Percentiles rank a stretch among this genome's conserved stretches.
phyloP scores from a whole-genome alignment of 345 rosid species.

The Citrus inodora region DNA sequence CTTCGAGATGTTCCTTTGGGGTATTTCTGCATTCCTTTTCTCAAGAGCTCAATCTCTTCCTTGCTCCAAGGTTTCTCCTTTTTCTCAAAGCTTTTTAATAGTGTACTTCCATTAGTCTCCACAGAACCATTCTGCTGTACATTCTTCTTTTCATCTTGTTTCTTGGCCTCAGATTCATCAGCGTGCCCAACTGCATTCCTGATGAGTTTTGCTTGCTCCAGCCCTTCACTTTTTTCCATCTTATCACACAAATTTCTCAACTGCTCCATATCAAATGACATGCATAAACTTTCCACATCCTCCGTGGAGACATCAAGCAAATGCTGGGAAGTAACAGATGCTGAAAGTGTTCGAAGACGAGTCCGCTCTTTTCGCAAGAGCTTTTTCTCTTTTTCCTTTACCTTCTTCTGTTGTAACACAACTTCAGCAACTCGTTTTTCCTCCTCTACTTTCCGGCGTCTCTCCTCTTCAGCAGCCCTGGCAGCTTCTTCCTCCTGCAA shows the following conservation, averaged over 20 bases:
- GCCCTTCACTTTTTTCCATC: constrained; percentile 61
- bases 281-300: constrained; percentile 80
- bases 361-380: constrained; percentile 83
- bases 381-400: constrained; percentile 91
- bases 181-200: constrained; percentile 44
- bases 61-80: constrained; percentile 80
- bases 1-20: constrained; percentile 95
- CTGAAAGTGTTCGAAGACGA: constrained; percentile 79
- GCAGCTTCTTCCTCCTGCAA: constrained; percentile 89
- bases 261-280: constrained; percentile 63
- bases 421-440: constrained; percentile 76
- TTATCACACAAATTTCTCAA: constrained; percentile 70
- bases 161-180: constrained; percentile 34
- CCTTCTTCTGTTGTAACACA: constrained; percentile 76
- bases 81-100: constrained; percentile 42
- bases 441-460: constrained; percentile 68
- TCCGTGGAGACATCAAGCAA: constrained; percentile 60
- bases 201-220: constrained; percentile 58
- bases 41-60: constrained; percentile 90
- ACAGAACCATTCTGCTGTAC: constrained; percentile 51
- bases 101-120: constrained; percentile 41
- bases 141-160: constrained; percentile 39
- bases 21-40: constrained; percentile 83
- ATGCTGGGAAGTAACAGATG: constrained; percentile 47
- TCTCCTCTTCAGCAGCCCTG: constrained; percentile 83